Base-by-base conservation (phyloP, 2,329 filamentous ascomycete genomes). In the Neofusicoccum sp. region DNA sequence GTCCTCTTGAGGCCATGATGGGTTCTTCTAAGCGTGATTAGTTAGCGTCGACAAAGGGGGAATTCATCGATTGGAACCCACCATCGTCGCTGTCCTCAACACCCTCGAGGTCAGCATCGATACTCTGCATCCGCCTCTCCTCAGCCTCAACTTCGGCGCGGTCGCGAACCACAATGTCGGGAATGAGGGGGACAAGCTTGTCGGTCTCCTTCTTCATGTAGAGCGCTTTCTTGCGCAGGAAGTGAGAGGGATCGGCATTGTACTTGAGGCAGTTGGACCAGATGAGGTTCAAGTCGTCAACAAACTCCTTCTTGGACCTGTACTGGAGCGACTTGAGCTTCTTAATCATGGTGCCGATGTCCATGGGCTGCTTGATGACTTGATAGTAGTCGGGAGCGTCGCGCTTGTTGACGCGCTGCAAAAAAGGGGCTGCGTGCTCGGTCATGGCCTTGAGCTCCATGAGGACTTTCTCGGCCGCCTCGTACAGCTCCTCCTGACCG, bases 201-300 rank as follows among this genome's bases (percentile, higher is more conserved):
- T 98, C 93, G 0, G 95, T 96, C 76, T 98, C 93, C 73, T 95
- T 98, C 66, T 92, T 87, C 95, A 99, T 98, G 65, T 92, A 90
- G 62, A 96, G 87, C 11, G 95, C 95, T 82, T 97, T 96, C 71
- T 95, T 92, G 44, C 95, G 86, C 53, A 98, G 80, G 28, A 90
- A 91, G 70, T 97, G 92, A 63, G 87, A 87, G 67, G 91, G 88
- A 64, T 96, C 92, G 65, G 91, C 89, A 73, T 99, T 99, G 76
- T 98, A 99, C 69, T 89, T 92, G 60, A 99, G 81, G 73, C 95
- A 99, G 71, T 99, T 99, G 61, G 92, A 86, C 95, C 95, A 99
- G 57, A 99, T 98, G 54, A 98, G 79, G 72, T 96, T 93, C 8
- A 99, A 82, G 72, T 99, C 95, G 33, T 89, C 85, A 28, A 98